These are phyloP conservation scores for Mimosa pudica DNA, from an alignment of 306 rosid species.

Conservation along the genomic window DNA sequence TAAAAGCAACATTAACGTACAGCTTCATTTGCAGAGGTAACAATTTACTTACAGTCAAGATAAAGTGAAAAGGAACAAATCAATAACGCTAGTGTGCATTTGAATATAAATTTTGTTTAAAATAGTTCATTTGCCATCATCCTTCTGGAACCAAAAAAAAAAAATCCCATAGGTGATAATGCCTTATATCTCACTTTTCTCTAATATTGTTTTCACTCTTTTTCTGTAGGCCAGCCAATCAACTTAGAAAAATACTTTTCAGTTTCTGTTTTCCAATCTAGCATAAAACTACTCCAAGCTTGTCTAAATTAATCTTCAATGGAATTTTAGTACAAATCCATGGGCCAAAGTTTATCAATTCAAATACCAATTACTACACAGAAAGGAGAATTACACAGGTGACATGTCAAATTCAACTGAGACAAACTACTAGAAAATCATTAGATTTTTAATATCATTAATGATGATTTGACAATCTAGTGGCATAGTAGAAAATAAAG, in stretches of 20 bases:
- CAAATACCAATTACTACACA: constrained; percentile 9
- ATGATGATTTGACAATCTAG: constrained; percentile 19
- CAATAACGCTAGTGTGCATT: constrained; percentile 21
- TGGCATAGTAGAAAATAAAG: neutral
- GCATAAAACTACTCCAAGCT: neutral
- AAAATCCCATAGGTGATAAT: neutral
- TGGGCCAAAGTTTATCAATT: neutral
- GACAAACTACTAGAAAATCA: constrained; percentile 1
- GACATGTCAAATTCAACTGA: neutral
- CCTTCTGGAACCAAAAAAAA: neutral
- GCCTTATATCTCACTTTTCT: neutral
- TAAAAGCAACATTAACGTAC: constrained; percentile 42
- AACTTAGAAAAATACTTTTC: constrained; percentile 1
- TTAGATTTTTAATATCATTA: constrained; percentile 13
- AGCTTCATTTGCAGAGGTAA: constrained; percentile 25
- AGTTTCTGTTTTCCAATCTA: neutral
- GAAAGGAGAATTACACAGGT: constrained; percentile 3
- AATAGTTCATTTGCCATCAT: constrained; percentile 17
- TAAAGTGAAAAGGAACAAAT: neutral
- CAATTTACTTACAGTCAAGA: neutral
- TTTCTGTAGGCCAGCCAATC: constrained; percentile 15
- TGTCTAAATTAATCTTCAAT: neutral
- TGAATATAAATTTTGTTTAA: constrained; percentile 24
- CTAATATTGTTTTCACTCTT: neutral
- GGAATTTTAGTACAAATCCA: neutral